These are phyloP conservation scores for Trichoderma reesei DNA, from an alignment of 495 filamentous ascomycete species.

Conservation along the genomic window DNA sequence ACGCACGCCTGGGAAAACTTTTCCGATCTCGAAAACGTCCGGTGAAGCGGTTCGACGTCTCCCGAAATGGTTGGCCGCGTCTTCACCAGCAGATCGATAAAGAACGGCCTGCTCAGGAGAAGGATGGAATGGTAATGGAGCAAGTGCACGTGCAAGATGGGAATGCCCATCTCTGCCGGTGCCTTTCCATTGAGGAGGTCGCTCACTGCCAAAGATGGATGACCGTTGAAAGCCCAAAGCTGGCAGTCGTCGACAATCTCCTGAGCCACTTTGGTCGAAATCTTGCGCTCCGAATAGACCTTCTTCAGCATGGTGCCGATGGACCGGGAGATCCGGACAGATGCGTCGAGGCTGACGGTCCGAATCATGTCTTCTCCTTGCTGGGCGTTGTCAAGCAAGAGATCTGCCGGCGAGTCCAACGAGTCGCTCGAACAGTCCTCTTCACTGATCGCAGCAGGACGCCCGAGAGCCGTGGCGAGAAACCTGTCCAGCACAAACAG, in stretches of 20 bases:
- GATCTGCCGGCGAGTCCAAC: slow-evolving; percentile 26
- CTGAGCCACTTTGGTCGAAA: slow-evolving; percentile 56
- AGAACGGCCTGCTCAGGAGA: slow-evolving; percentile 61
- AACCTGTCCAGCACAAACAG: slow-evolving; percentile 55
- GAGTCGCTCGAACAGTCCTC: slow-evolving; percentile 48
- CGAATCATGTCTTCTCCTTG: slow-evolving; percentile 11
- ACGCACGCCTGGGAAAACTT: slow-evolving; percentile 64
- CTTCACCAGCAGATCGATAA: slow-evolving; percentile 40
- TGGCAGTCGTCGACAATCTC: slow-evolving; percentile 51
- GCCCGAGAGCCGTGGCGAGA: slow-evolving; percentile 47
- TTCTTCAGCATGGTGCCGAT: slow-evolving; percentile 58
- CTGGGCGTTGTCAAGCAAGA: neutral
- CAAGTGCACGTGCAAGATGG: slow-evolving; percentile 56
- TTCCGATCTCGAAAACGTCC: slow-evolving; percentile 37
- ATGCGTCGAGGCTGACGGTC: slow-evolving; percentile 37
- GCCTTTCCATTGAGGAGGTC: slow-evolving; percentile 42
- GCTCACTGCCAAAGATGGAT: slow-evolving; percentile 14
- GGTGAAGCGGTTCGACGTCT: neutral
- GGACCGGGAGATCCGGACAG: slow-evolving; percentile 48
- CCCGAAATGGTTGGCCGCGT: slow-evolving; percentile 14
- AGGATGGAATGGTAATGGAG: slow-evolving; percentile 68
- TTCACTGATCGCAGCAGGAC: slow-evolving; percentile 51
- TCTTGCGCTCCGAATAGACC: slow-evolving; percentile 59
- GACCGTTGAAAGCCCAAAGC: slow-evolving; percentile 38
- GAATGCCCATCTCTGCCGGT: slow-evolving; percentile 43